These are phyloP conservation scores for Warburgia ugandensis DNA, from an alignment of 164 flowering plant species.

Conservation along the genomic window DNA sequence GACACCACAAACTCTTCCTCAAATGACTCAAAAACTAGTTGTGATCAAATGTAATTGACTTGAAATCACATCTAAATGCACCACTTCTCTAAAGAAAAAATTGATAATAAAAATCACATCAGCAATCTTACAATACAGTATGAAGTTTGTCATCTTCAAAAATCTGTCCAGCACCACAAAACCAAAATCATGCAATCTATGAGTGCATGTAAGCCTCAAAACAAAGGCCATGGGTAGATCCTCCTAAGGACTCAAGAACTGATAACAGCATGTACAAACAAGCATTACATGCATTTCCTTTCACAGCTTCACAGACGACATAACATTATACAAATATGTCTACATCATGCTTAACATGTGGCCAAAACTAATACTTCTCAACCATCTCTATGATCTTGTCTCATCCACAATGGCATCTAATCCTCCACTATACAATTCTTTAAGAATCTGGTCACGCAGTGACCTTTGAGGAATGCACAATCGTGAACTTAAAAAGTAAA, in stretches of 20 bases:
- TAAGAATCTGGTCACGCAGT: too few species aligned
- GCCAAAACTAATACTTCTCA: too few species aligned
- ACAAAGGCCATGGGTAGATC: background rate
- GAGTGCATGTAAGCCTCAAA: background rate
- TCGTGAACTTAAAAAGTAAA: background rate
- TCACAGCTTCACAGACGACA: background rate
- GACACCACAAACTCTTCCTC: background rate
- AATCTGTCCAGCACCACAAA: background rate
- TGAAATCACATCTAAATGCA: background rate
- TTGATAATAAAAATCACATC: too few species aligned
- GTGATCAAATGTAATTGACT: background rate
- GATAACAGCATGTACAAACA: constrained; percentile 1
- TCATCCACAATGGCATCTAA: too few species aligned
- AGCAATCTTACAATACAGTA: background rate
- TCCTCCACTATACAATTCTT: too few species aligned
- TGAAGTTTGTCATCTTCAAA: background rate
- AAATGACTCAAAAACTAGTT: background rate
- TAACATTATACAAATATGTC: background rate
- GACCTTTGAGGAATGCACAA: too few species aligned
- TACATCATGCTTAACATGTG: background rate
- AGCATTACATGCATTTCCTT: background rate
- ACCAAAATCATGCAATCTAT: background rate
- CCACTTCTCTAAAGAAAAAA: background rate
- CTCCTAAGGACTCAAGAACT: background rate
- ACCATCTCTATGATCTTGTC: background rate